Evolutionary conservation across 2,329 filamentous ascomycete species (phyloP), one percentile per base, ranked within the genome.

Genomic region (Diaporthe ilicicola): DNA sequence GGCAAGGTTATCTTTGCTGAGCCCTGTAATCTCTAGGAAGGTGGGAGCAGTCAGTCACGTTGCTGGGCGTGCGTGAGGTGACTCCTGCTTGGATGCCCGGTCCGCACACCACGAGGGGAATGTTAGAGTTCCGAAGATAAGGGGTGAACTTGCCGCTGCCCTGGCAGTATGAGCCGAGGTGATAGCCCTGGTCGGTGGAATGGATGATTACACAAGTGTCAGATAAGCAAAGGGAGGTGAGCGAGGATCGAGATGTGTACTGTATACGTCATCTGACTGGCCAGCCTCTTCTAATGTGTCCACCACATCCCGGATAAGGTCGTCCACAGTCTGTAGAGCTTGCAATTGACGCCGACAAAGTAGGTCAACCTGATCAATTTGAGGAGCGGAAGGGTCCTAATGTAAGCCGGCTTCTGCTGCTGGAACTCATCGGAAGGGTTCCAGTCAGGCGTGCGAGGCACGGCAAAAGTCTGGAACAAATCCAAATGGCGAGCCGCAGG

Each of bases 11-110:
- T 81, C 77, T 1, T 80, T 79, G 22, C n/a, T 37, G 2, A 56
- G 34, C 0, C 84, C 82, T 0, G 81, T 83, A 7, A 84, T 75
- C 2, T 82, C 78, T 46, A 91, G 81, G 8, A 92, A 78, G 0
- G 90, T 92, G 0, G 90, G 89, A 0, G 87, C 88, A 78, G 74
- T 92, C 90, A 2, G 89, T 87, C 74, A 92, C 90, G 0, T 89
- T 87, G 0, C 88, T 91, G 2, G 89, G 85, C 3, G 83, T 77
- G 34, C 85, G 78, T 3, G 81, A 78, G 0, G 78, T 79, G 10
- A 80, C 74, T 2, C 84, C 84, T 12, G 77, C 74, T 0, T 83
- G 78, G 2, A 91, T 79, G 1, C 87, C 86, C 0, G 89, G 89
- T 0, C 89, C 89, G 12, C 89, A 83, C n/a, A 91, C 84, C 42